Conservation (phyloP, 75 land plant genomes). For the Chamaecyparis obtusa region DNA sequence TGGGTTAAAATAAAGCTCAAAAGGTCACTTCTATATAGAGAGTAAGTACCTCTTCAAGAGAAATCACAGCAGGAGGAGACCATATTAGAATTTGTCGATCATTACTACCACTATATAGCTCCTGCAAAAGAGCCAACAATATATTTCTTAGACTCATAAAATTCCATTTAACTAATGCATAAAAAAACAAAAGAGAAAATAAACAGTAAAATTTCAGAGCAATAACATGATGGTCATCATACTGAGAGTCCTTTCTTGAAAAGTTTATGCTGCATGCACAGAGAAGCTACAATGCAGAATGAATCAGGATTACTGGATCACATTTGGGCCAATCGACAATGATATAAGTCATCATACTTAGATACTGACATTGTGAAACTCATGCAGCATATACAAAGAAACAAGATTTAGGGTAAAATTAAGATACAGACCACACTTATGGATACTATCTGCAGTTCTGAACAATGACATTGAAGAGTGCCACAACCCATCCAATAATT, state of each 20-base stretch:
- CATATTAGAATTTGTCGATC: slow-evolving; percentile 90
- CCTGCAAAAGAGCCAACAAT: slow-evolving; percentile 40
- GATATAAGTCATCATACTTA: background rate
- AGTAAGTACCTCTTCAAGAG: slow-evolving; percentile 44
- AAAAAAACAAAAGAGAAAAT: background rate
- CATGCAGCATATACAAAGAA: background rate
- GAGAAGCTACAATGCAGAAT: background rate
- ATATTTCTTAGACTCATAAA: background rate
- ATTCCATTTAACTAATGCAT: background rate
- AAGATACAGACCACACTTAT: background rate
- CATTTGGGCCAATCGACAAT: background rate
- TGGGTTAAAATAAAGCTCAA: too few relatives aligned
- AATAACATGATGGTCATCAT: background rate
- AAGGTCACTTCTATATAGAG: background rate
- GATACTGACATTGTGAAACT: background rate
- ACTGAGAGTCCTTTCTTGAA: background rate
- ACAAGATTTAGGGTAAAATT: background rate
- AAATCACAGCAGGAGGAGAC: slow-evolving; percentile 52
- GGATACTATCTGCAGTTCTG: background rate
- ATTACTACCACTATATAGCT: slow-evolving; percentile 89
- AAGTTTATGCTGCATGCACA: background rate
- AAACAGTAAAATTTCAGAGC: background rate
- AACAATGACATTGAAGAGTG: background rate
- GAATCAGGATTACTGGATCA: background rate
- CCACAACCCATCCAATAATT: background rate